Evolutionary conservation across 441 rosid genomes (phyloP), one percentile per base, ranked within the genome.

Genomic region (Gossypium schwendimanii): DNA sequence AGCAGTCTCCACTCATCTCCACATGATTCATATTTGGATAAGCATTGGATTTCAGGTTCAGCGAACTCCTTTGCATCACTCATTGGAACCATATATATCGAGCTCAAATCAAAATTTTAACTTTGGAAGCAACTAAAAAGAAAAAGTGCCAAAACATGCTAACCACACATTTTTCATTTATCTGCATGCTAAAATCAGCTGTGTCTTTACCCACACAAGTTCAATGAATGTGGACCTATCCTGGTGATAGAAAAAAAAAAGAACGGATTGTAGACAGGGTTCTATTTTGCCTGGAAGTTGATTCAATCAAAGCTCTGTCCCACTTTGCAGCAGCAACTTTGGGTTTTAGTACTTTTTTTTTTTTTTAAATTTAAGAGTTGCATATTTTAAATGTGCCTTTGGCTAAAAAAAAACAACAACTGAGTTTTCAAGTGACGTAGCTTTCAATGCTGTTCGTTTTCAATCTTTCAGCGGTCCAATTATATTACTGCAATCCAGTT

Each of bases 341-440:
- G 24, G 26, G 50, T 10, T 63, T 69, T 31, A 4, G 33, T 31
- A 31, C 33, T 24, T 68, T 3, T 39, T 28, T 14, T 24, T 9
- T 12, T 62, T 44, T 11, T 3, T 2, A 24, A 26, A 57, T 54
- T 55, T 1, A 31, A 53, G 11, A 33, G 45, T 18, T 10, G 39
- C 77, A 63, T 63, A 74, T 21, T 64, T 69, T 63, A 63, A 78
- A 70, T 39, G 72, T 36, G 69, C 20, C 26, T 70, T 36, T 8
- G 17, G 53, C n/a, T 2, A 0, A 33, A 39, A 26, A 39, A 58
- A 21, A 0, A 21, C 33, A 28, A 28, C 33, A 4, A 4, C 33
- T 0, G 1, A 7, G 5, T 6, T 6, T 65, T 65, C n/a, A 10
- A 64, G 33, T 1, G 2, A 44, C 3, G 57, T 47, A 47, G 39